Percentiles rank a stretch among this genome's conserved stretches.
Evolutionary conservation across 176 grass and related monocot species (phyloP).

Genomic region (Hsuehochloa calcarea): DNA sequence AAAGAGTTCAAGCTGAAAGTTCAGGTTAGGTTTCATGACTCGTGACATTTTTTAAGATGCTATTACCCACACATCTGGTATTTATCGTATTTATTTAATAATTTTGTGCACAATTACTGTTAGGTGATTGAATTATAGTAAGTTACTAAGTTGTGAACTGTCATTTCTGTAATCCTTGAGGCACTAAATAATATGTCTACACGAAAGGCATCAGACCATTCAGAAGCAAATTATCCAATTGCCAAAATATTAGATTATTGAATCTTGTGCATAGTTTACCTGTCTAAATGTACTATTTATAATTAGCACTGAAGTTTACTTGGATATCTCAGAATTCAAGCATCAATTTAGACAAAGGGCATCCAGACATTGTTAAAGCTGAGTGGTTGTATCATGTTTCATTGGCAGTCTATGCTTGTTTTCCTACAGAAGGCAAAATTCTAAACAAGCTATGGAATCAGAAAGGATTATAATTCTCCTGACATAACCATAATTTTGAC

Average conservation of each 20-base stretch:
- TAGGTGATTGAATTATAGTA: not conserved
- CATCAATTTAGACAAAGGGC: not conserved
- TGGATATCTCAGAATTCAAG: not conserved
- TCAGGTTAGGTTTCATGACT: slow-evolving; percentile 54
- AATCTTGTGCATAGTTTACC: not conserved
- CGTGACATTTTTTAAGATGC: not conserved
- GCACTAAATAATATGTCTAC: not conserved
- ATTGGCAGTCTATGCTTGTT: not conserved
- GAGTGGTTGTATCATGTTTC: not conserved
- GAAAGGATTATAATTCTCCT: not conserved
- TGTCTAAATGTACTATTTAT: not conserved
- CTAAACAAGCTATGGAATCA: not conserved
- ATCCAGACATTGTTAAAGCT: not conserved
- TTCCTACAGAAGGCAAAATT: slow-evolving; percentile 6
- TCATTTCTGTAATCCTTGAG: not conserved
- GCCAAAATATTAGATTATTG: not conserved
- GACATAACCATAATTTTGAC: not conserved
- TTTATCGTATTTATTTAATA: not conserved
- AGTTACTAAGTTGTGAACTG: not conserved
- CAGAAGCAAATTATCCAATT: not conserved
- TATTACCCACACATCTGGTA: not conserved
- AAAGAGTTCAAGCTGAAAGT: slow-evolving; percentile 87
- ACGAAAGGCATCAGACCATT: not conserved
- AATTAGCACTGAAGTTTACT: not conserved
- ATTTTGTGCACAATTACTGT: not conserved